A percentile compares a stretch with the other conserved stretches of the same genome.
phyloP scores from a whole-genome alignment of 1,284 basidiomycete genomes.

The Rhodotorula sp. region DNA sequence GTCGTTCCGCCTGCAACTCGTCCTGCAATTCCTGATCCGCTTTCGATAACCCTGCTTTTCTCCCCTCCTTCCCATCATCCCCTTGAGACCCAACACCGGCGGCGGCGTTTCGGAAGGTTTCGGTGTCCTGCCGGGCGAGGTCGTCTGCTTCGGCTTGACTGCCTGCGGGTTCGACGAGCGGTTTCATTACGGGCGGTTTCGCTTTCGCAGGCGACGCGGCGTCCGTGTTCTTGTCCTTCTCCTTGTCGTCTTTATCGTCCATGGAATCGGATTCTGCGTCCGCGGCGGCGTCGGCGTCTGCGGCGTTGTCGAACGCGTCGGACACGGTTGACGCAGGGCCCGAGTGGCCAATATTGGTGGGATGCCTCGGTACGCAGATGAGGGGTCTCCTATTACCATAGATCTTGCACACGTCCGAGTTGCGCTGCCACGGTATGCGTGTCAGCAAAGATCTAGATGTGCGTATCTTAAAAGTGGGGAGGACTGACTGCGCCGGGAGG shows the following conservation, averaged over 20 bases:
- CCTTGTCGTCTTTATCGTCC: not conserved
- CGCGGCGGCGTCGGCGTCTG: too few species aligned
- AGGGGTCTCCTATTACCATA: slow-evolving; percentile 30
- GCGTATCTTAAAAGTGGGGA: too few species aligned
- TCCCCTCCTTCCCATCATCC: not conserved
- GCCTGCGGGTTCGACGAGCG: not conserved
- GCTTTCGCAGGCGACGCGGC: too few species aligned
- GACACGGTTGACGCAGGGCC: not conserved
- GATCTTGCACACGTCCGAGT: slow-evolving; percentile 26
- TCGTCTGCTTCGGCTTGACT: not conserved
- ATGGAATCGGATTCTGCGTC: not conserved
- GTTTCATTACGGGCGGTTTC: not conserved
- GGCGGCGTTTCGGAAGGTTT: not conserved
- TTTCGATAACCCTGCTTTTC: not conserved
- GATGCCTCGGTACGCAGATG: slow-evolving; percentile 12
- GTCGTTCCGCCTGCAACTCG: slow-evolving; percentile 2
- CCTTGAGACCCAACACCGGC: not conserved
- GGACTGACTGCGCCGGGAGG: slow-evolving; percentile 24
- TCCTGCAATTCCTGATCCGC: slow-evolving; percentile 8
- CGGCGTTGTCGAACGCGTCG: not conserved
- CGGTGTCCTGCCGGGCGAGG: not conserved
- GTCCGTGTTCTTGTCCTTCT: not conserved
- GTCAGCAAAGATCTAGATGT: not conserved
- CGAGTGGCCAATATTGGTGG: not conserved
- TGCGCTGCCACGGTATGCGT: slow-evolving; percentile 4